phyloP scores from a whole-genome alignment of 768 basidiomycete genomes.

The Erythrobasidium yunnanense region DNA sequence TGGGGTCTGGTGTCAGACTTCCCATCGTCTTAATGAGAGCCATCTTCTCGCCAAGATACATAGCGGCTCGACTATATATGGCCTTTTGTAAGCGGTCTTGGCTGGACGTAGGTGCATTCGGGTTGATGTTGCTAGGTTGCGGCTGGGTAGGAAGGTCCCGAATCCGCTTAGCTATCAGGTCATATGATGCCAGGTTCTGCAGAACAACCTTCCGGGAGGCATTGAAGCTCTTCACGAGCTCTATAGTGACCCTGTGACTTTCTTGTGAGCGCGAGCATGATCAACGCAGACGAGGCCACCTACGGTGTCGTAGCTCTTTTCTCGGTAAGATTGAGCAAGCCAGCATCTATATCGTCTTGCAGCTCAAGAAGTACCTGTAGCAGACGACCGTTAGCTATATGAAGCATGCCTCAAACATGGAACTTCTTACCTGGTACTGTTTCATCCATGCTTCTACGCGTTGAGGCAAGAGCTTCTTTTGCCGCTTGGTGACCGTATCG shows the following conservation, averaged over 20 bases:
- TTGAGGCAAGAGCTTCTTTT: conserved; percentile 12
- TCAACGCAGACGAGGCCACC: neutral
- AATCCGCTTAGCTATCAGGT: conserved; percentile 75
- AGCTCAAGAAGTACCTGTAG: conserved; percentile 58
- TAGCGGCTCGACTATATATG: conserved; percentile 60
- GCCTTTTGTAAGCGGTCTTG: conserved; percentile 77
- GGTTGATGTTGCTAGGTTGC: neutral
- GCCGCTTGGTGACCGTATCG: conserved; percentile 58
- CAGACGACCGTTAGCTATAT: neutral
- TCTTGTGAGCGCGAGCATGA: conserved; percentile 35
- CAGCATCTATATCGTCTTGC: conserved; percentile 80
- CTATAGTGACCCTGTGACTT: neutral
- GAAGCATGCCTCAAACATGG: neutral
- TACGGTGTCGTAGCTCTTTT: neutral
- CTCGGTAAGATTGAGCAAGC: conserved; percentile 70
- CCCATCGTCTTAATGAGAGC: conserved; percentile 55
- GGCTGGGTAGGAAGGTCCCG: conserved; percentile 48
- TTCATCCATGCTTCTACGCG: conserved; percentile 7
- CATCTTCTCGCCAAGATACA: conserved; percentile 84
- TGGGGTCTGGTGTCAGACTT: conserved; percentile 21
- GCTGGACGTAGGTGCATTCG: conserved; percentile 36
- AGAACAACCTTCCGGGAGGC: conserved; percentile 62
- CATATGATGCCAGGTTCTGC: conserved; percentile 77
- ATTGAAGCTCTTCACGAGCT: conserved; percentile 21
- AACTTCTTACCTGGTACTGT: conserved; percentile 40